Evolutionary conservation across 495 filamentous ascomycete species (phyloP).

Genomic region (Aspergillus leporis): DNA sequence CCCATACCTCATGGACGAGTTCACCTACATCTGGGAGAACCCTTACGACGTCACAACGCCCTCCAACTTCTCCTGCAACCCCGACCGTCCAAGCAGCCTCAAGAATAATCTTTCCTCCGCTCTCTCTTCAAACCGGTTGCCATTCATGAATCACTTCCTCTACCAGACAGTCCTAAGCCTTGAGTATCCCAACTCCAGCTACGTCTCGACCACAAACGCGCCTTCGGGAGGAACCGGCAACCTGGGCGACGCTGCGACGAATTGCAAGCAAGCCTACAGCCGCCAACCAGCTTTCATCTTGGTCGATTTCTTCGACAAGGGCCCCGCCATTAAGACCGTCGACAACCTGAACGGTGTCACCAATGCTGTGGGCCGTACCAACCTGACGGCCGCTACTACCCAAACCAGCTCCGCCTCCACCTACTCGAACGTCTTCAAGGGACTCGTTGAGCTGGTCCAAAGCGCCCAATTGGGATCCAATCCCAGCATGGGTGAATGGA

Average conservation of each 20-base stretch:
- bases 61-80: constrained; percentile 64
- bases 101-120: constrained; percentile 45
- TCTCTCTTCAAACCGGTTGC: constrained; percentile 48
- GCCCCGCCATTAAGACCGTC: constrained; percentile 59
- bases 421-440: constrained; percentile 42
- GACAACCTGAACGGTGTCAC: constrained; percentile 65
- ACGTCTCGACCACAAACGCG: constrained; percentile 61
- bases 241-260: constrained; percentile 57
- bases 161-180: constrained; percentile 55
- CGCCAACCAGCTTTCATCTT: constrained; percentile 65
- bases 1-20: constrained; percentile 73
- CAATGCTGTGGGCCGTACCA: constrained; percentile 41
- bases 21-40: constrained; percentile 75
- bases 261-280: constrained; percentile 57
- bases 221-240: constrained; percentile 53
- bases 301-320: constrained; percentile 73
- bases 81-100: constrained; percentile 58
- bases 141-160: constrained; percentile 74
- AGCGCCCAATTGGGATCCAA: constrained; percentile 38
- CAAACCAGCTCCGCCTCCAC: constrained; percentile 35
- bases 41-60: constrained; percentile 65
- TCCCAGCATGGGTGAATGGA: constrained; percentile 45
- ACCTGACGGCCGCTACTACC: constrained; percentile 25
- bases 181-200: constrained; percentile 58
- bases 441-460: constrained; percentile 38